A percentile compares a stretch with the other conserved stretches of the same genome.
Conservation (phyloP, 2,329 filamentous ascomycete genomes). For the Cadophora sp. region DNA sequence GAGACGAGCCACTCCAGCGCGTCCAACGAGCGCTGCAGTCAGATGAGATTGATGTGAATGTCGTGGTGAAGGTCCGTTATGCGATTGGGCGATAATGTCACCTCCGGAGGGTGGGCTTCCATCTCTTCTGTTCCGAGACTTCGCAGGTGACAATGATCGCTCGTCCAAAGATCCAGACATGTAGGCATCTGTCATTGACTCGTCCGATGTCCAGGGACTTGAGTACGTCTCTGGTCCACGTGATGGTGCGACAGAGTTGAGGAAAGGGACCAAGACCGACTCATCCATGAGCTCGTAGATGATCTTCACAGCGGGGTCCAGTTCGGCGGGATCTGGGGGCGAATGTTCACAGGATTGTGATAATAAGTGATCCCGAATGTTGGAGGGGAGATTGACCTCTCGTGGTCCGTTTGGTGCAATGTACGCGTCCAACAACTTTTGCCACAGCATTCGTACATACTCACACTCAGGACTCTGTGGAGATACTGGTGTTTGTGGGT, state of each 20-base stretch:
- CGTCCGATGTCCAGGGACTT: slow-evolving; percentile 44
- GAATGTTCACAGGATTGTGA: slow-evolving; percentile 63
- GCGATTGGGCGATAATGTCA: slow-evolving; percentile 36
- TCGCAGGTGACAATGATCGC: slow-evolving; percentile 38
- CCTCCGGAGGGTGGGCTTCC: slow-evolving; percentile 39
- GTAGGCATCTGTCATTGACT: slow-evolving; percentile 41
- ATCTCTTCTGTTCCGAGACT: slow-evolving; percentile 34
- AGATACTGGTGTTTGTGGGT: slow-evolving; percentile 49
- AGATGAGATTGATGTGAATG: slow-evolving; percentile 43
- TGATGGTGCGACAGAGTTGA: slow-evolving; percentile 60
- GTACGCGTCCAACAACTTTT: slow-evolving; percentile 87
- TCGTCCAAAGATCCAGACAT: slow-evolving; percentile 43
- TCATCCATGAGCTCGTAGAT: slow-evolving; percentile 98
- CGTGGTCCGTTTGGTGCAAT: slow-evolving; percentile 84
- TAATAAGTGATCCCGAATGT: slow-evolving; percentile 83
- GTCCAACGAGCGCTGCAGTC: slow-evolving; percentile 37
- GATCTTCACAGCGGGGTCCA: slow-evolving; percentile 85
- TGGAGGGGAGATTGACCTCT: slow-evolving; percentile 89
- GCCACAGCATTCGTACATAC: slow-evolving; percentile 83
- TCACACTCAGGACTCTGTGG: slow-evolving; percentile 44
- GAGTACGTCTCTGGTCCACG: slow-evolving; percentile 36
- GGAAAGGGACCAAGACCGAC: slow-evolving; percentile 89
- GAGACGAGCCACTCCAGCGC: slow-evolving; percentile 33
- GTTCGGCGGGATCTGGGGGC: slow-evolving; percentile 75
- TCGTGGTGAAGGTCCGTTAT: slow-evolving; percentile 36